These are phyloP conservation scores for Paspalum notatum DNA, from an alignment of 176 grass and related monocot genomes.

Conservation along the genomic window DNA sequence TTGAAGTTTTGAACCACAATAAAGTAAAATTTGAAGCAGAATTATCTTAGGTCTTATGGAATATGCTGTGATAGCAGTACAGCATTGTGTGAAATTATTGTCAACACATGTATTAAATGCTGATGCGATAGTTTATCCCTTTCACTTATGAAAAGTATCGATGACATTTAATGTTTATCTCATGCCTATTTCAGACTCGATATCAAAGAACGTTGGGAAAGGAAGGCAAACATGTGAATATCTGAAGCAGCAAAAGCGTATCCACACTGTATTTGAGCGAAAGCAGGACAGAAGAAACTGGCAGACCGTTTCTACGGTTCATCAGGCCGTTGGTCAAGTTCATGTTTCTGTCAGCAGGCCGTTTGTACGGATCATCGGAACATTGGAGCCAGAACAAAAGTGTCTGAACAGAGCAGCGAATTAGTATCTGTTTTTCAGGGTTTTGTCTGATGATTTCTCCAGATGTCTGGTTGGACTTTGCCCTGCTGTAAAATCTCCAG, in stretches of 20 bases:
- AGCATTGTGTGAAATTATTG: constrained; percentile 31
- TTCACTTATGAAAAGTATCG: too few relatives aligned
- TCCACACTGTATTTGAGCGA: neutral
- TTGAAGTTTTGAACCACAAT: neutral
- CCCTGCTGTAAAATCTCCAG: constrained; percentile 3
- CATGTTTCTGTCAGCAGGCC: neutral
- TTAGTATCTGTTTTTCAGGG: constrained; percentile 22
- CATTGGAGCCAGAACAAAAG: neutral
- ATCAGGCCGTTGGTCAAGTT: neutral
- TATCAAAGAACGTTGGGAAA: constrained; percentile 60
- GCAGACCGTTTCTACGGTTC: neutral
- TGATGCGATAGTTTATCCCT: neutral
- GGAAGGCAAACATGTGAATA: constrained; percentile 60
- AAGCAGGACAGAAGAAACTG: neutral
- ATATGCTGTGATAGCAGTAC: neutral
- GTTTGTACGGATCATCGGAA: neutral
- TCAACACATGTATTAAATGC: constrained; percentile 5
- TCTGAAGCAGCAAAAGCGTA: constrained; percentile 14
- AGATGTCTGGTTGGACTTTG: constrained; percentile 4
- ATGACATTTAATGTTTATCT: neutral
- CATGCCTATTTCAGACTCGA: constrained; percentile 49
- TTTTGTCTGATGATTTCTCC: neutral
- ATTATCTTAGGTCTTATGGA: constrained; percentile 15
- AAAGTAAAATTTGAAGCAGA: constrained; percentile 14
- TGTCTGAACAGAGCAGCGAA: constrained; percentile 1